A percentile compares a stretch with the other conserved stretches of the same genome.
Evolutionary conservation across 495 filamentous ascomycete species (phyloP).

Genomic region (Hypoxylon crocopeplum): DNA sequence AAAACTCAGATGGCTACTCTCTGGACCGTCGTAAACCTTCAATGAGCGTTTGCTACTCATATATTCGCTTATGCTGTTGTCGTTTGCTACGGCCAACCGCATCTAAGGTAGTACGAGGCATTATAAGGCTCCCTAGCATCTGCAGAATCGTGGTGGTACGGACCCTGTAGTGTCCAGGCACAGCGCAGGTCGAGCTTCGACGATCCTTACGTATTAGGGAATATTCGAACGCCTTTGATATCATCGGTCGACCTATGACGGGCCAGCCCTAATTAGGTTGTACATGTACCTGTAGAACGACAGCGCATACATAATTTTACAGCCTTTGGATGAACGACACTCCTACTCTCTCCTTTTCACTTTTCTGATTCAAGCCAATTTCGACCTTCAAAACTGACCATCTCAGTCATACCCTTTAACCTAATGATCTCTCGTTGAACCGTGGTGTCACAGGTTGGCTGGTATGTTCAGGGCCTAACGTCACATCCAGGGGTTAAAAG

Average conservation of each 20-base stretch:
- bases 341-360: not conserved
- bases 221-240: constrained; percentile 34
- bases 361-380: constrained; percentile 11
- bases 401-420: too few species aligned
- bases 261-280: constrained; percentile 21
- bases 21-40: constrained; percentile 1
- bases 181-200: constrained; percentile 25
- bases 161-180: constrained; percentile 29
- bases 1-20: constrained; percentile 7
- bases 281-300: constrained; percentile 24
- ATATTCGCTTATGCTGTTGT: too few species aligned
- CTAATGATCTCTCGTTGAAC: too few species aligned
- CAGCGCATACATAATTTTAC: constrained; percentile 23
- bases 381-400: not conserved
- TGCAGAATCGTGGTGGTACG: constrained; percentile 25
- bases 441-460: not conserved
- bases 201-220: constrained; percentile 28
- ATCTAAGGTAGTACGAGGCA: not conserved
- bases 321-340: constrained; percentile 7
- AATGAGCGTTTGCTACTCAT: not conserved
- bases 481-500: constrained; percentile 35
- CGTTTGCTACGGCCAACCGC: too few species aligned
- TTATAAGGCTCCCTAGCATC: too few species aligned
- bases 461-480: constrained; percentile 17
- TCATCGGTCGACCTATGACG: constrained; percentile 22